phyloP scores from a whole-genome alignment of 768 basidiomycete genomes.

The Mycena maculata region DNA sequence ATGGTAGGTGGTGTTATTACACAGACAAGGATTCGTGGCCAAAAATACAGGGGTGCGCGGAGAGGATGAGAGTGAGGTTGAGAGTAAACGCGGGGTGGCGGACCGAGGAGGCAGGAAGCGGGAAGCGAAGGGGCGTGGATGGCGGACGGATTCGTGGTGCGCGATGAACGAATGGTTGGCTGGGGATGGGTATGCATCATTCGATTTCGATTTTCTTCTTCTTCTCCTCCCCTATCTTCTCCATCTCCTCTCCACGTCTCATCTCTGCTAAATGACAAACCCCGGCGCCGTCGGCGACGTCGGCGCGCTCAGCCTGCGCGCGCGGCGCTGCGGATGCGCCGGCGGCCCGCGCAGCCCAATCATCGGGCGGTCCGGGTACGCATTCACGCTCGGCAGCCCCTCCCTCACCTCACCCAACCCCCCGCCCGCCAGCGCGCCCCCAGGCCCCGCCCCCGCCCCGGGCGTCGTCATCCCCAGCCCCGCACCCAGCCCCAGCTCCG shows the following conservation, averaged over 20 bases:
- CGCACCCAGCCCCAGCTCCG: background rate
- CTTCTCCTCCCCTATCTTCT: background rate
- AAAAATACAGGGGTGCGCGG: background rate
- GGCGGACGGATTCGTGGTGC: too few relatives aligned
- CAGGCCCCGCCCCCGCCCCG: background rate
- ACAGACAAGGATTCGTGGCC: background rate
- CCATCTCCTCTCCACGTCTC: background rate
- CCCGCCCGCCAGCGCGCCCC: background rate
- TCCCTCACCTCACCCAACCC: background rate
- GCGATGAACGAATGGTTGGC: too few relatives aligned
- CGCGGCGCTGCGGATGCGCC: slow-evolving; percentile 5
- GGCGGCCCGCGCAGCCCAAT: slow-evolving; percentile 23
- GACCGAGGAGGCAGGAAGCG: too few relatives aligned
- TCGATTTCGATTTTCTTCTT: slow-evolving; percentile 4
- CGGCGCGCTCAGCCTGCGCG: slow-evolving; percentile 30
- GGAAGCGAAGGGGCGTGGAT: too few relatives aligned
- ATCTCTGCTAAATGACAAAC: slow-evolving; percentile 14
- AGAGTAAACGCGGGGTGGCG: background rate
- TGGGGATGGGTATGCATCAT: too few relatives aligned
- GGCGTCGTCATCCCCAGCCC: slow-evolving; percentile 11
- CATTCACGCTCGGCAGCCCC: slow-evolving; percentile 9
- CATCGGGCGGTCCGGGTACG: slow-evolving; percentile 29
- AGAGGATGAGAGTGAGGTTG: background rate
- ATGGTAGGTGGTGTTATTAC: background rate
- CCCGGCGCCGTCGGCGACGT: slow-evolving; percentile 30